These are phyloP conservation scores for Gossypium anomalum DNA, from an alignment of 345 rosid genomes.

Conservation along the genomic window DNA sequence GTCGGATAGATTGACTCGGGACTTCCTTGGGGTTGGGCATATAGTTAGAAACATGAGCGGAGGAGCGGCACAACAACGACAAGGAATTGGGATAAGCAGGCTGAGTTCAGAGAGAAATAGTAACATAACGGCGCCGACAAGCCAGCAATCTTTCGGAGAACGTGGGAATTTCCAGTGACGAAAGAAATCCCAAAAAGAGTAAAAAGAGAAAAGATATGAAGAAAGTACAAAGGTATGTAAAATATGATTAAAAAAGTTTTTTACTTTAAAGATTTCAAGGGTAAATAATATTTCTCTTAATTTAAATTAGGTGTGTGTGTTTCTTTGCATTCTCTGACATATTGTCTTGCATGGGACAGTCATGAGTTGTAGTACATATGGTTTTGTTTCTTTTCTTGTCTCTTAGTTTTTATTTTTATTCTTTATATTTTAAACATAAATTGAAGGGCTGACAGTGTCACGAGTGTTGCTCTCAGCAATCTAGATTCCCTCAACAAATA, in stretches of 20 bases:
- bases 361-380: conserved; percentile 28
- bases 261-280: neutral
- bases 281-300: conserved; percentile 1
- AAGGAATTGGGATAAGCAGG: neutral
- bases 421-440: neutral
- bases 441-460: conserved; percentile 28
- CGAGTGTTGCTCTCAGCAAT: conserved; percentile 20
- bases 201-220: neutral
- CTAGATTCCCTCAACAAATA: neutral
- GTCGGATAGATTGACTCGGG: conserved; percentile 67
- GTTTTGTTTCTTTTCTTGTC: conserved; percentile 38
- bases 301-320: neutral
- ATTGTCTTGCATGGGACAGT: conserved; percentile 42
- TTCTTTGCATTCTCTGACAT: conserved; percentile 37
- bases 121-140: conserved; percentile 32
- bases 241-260: neutral
- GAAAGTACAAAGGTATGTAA: conserved; percentile 28
- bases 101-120: neutral
- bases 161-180: conserved; percentile 25
- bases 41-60: conserved; percentile 42
- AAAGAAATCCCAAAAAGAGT: neutral
- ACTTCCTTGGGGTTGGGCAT: conserved; percentile 80
- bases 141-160: conserved; percentile 27
- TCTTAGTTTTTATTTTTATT: conserved; percentile 28
- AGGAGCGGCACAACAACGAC: conserved; percentile 27